A percentile compares a stretch with the other conserved stretches of the same genome.
These are phyloP conservation scores for Nicotiana paniculata DNA, from an alignment of 257 asterid genomes.

Conservation along the genomic window DNA sequence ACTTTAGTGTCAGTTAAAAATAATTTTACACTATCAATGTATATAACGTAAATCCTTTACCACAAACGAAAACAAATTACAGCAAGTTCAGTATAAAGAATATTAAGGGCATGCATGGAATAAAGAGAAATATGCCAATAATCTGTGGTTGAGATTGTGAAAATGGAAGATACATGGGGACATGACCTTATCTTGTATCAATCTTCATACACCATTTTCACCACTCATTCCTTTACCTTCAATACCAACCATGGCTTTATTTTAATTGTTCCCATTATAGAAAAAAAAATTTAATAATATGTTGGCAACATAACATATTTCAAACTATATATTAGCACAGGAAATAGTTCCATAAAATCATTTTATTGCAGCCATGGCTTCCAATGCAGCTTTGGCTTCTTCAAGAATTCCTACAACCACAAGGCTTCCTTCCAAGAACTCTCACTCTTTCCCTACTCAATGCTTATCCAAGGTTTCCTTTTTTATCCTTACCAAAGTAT, in stretches of 20 bases:
- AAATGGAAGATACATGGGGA: slow-evolving; percentile 17
- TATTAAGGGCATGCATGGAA: slow-evolving; percentile 9
- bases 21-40: too few relatives aligned
- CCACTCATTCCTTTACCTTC: slow-evolving; percentile 43
- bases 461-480: slow-evolving; percentile 58
- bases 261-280: neutral
- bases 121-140: slow-evolving; percentile 4
- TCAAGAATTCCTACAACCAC: slow-evolving; percentile 73
- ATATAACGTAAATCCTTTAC: neutral
- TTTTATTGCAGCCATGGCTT: slow-evolving; percentile 67
- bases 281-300: neutral
- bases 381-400: slow-evolving; percentile 84
- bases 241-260: slow-evolving; percentile 37
- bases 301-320: neutral
- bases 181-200: slow-evolving; percentile 57
- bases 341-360: neutral
- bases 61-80: neutral
- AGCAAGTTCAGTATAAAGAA: neutral
- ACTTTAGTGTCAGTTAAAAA: too few relatives aligned
- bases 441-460: slow-evolving; percentile 48
- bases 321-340: slow-evolving; percentile 16
- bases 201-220: slow-evolving; percentile 36
- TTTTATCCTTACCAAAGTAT: neutral
- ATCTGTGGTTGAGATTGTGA: slow-evolving; percentile 44
- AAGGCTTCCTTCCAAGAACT: slow-evolving; percentile 44